These are phyloP conservation scores for Thielaviopsis ethacetica DNA, from an alignment of 2,329 filamentous ascomycete genomes.

Conservation along the genomic window DNA sequence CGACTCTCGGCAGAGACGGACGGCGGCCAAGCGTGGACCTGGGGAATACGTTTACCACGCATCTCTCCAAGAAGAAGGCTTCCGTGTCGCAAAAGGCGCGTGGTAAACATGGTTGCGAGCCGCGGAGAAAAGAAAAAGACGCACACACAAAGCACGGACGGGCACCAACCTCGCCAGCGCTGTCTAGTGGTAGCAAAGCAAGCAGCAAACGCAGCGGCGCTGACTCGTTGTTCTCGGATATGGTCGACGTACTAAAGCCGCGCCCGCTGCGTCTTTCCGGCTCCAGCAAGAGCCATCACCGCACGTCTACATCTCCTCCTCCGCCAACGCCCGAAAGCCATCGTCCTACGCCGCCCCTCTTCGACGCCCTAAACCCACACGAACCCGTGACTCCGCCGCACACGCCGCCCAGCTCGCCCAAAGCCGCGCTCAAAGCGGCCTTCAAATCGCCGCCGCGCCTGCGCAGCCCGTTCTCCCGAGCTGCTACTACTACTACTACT, in stretches of 20 bases:
- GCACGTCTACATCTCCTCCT: background rate
- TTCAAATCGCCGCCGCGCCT: background rate
- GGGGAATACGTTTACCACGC: constrained; percentile 24
- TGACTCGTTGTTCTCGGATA: background rate
- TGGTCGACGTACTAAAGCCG: background rate
- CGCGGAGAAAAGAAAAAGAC: background rate
- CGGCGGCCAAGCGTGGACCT: constrained; percentile 20
- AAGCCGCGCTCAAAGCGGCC: background rate
- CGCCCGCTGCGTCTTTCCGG: background rate
- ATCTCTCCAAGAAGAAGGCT: constrained; percentile 29
- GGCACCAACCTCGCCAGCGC: background rate
- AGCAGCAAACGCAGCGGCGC: background rate
- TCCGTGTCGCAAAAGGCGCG: constrained; percentile 17
- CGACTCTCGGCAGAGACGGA: constrained; percentile 19
- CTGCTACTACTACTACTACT: too few relatives aligned
- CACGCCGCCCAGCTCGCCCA: background rate
- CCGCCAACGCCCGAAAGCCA: background rate
- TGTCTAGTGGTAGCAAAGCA: background rate
- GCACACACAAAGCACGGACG: background rate
- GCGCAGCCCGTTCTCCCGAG: background rate
- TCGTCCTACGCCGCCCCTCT: background rate
- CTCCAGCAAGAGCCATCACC: background rate
- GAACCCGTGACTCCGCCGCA: background rate
- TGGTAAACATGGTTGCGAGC: background rate
- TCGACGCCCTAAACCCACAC: background rate